Evolutionary conservation across 73 alveolate species (phyloP).

Genomic region (Paramecium caudatum): DNA sequence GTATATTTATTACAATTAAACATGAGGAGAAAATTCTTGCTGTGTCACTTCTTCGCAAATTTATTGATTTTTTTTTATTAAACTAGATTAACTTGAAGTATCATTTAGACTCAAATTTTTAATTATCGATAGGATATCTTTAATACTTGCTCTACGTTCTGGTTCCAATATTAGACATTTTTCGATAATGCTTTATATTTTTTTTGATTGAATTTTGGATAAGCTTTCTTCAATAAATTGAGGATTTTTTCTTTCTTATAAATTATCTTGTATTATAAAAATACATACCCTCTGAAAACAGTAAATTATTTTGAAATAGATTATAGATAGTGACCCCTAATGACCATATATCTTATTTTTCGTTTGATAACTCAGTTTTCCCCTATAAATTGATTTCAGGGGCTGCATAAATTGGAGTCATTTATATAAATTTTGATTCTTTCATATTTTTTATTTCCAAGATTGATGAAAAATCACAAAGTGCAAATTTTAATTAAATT

Average conservation of each 20-base stretch:
- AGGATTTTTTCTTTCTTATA: background rate
- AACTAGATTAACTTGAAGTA: no score
- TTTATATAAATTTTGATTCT: background rate
- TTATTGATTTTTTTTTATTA: no score
- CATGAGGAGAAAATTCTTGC: no score
- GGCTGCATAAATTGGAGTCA: background rate
- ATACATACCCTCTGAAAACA: background rate
- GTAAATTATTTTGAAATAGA: background rate
- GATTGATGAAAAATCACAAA: constrained; percentile 9
- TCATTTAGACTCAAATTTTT: background rate
- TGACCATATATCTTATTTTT: background rate
- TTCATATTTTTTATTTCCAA: background rate
- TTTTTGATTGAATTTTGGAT: background rate
- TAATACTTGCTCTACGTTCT: background rate
- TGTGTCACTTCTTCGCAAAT: no score
- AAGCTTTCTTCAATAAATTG: background rate
- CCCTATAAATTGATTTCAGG: constrained; percentile 2
- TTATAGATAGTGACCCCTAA: background rate
- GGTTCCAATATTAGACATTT: background rate
- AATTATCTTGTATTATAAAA: background rate
- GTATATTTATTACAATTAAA: no score
- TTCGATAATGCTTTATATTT: background rate
- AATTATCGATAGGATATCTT: background rate
- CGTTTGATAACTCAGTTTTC: background rate
- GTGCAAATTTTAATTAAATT: background rate